These are phyloP conservation scores for Fusarium lateritium DNA, from an alignment of 2,329 filamentous ascomycete genomes.

Conservation along the genomic window DNA sequence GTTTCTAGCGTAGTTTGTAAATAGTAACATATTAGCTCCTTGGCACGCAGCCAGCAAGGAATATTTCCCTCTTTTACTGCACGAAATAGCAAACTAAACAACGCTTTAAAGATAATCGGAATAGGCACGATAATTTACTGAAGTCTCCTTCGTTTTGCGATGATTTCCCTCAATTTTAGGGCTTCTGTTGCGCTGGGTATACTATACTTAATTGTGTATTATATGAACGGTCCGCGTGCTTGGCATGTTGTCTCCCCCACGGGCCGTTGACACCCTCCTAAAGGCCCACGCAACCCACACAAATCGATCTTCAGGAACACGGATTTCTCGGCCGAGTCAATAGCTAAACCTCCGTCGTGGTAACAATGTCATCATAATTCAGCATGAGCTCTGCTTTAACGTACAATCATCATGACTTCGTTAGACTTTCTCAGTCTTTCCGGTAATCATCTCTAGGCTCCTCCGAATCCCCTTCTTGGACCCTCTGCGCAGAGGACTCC, in stretches of 20 bases:
- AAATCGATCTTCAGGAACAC: slow-evolving; percentile 23
- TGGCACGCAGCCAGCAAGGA: no score
- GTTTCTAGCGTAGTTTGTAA: no score
- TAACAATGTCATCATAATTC: neutral
- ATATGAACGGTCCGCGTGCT: neutral
- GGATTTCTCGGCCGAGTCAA: slow-evolving; percentile 42
- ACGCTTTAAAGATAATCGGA: no score
- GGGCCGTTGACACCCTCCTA: neutral
- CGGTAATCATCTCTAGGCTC: slow-evolving; percentile 14
- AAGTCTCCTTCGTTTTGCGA: no score
- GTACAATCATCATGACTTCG: neutral
- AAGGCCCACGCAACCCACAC: slow-evolving; percentile 4
- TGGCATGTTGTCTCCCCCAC: slow-evolving; percentile 8
- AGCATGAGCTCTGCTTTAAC: neutral
- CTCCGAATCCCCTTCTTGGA: slow-evolving; percentile 45
- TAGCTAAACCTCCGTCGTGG: neutral
- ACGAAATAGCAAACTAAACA: no score
- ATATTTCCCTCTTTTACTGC: no score
- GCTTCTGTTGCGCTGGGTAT: neutral
- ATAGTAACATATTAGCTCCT: no score
- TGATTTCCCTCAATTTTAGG: no score
- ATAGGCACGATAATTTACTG: no score
- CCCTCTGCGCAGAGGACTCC: slow-evolving; percentile 27
- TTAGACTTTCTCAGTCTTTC: slow-evolving; percentile 8
- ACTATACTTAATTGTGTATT: neutral